Conservation (phyloP, 164 flowering plant genomes). For the Dillenia turbinata region DNA sequence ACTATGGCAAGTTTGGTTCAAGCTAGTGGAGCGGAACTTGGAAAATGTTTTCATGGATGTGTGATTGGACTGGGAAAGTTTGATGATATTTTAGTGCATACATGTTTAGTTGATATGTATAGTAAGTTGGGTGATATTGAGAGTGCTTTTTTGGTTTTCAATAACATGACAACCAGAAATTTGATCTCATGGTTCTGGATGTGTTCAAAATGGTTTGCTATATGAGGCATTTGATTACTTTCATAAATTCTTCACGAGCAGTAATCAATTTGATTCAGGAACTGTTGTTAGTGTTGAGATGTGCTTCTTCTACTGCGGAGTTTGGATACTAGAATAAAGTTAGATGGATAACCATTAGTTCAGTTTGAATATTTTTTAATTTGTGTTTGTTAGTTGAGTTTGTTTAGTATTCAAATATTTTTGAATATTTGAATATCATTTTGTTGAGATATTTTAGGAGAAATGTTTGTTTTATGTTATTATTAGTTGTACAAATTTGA, state of each 20-base stretch:
- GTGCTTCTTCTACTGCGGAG: no score
- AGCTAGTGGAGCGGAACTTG: conserved; percentile 24
- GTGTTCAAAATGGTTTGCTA: conserved; percentile 31
- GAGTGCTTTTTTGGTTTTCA: conserved; percentile 28
- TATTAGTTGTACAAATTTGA: no score
- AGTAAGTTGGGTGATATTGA: conserved; percentile 10
- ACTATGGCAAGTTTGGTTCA: conserved; percentile 36
- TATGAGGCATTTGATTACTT: conserved; percentile 27
- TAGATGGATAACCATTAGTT: no score
- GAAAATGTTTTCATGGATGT: conserved; percentile 34
- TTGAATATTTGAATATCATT: no score
- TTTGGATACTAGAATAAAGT: no score
- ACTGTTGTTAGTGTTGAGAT: conserved; percentile 15
- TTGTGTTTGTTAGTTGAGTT: no score
- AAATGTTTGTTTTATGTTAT: no score
- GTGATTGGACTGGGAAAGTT: conserved; percentile 25
- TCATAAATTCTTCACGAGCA: conserved; percentile 12
- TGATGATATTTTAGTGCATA: conserved; percentile 26
- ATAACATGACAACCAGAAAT: conserved; percentile 25
- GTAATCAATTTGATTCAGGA: conserved; percentile 26
- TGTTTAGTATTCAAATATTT: no score
- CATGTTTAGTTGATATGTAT: conserved; percentile 43
- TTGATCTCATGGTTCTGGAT: conserved; percentile 42
- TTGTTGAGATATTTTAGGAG: no score
- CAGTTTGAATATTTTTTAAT: no score